These are phyloP conservation scores for Xylaria palmicola DNA, from an alignment of 495 filamentous ascomycete genomes.

Conservation along the genomic window DNA sequence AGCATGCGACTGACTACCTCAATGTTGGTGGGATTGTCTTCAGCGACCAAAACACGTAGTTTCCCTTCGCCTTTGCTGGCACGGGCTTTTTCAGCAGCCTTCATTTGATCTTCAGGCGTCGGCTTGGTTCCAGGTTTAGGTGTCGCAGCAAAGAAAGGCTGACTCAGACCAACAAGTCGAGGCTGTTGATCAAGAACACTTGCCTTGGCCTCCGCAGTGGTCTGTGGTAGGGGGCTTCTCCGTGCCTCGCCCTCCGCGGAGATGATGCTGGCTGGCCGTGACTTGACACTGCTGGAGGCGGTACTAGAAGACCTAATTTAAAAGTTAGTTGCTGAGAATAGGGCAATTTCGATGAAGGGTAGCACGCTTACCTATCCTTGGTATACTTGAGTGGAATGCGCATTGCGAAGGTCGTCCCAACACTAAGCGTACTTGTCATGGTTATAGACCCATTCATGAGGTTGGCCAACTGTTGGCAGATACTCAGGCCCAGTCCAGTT, in stretches of 20 bases:
- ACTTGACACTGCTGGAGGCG: constrained; percentile 55
- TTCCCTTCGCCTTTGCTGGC: constrained; percentile 59
- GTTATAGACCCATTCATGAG: constrained; percentile 79
- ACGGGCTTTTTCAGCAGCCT: constrained; percentile 48
- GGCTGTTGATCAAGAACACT: constrained; percentile 57
- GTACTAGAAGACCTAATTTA: constrained; percentile 42
- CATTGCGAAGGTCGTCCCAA: constrained; percentile 81
- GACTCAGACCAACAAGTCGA: constrained; percentile 76
- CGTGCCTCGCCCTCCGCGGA: constrained; percentile 64
- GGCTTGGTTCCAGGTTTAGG: constrained; percentile 29
- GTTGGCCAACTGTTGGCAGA: constrained; percentile 79
- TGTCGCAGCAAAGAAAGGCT: constrained; percentile 77
- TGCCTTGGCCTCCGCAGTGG: constrained; percentile 29
- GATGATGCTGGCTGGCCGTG: constrained; percentile 71
- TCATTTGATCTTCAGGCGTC: constrained; percentile 40
- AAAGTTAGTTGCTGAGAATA: constrained; percentile 46
- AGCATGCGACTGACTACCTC: constrained; percentile 72
- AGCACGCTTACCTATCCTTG: constrained; percentile 51
- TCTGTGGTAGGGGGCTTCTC: constrained; percentile 33
- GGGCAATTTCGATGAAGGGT: neutral
- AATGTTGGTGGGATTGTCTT: constrained; percentile 94
- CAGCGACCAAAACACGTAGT: constrained; percentile 83
- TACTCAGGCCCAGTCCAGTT: constrained; percentile 86
- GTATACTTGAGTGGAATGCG: constrained; percentile 78
- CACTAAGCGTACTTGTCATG: constrained; percentile 69